Evolutionary conservation across 2,329 filamentous ascomycete species (phyloP).

Genomic region (Purpureocillium lavendulum): DNA sequence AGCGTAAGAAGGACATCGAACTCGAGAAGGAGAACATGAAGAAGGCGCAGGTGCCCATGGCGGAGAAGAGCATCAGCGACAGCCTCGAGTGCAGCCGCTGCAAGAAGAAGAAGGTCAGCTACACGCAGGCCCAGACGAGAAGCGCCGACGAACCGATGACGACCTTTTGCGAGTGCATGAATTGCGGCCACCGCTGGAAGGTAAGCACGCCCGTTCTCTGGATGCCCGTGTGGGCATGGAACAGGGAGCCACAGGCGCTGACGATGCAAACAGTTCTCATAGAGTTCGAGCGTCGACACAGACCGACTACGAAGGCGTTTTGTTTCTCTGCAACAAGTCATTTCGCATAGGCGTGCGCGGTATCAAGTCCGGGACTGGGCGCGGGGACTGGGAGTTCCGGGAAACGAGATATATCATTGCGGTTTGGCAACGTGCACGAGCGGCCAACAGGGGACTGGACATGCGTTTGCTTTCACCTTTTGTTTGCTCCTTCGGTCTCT

Average conservation of each 20-base stretch:
- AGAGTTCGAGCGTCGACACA: neutral
- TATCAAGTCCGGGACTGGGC: neutral
- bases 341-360: neutral
- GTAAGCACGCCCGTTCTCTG: too few relatives aligned
- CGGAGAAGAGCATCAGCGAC: constrained; percentile 82
- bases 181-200: constrained; percentile 66
- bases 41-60: constrained; percentile 89
- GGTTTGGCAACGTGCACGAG: neutral
- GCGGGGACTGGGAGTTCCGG: constrained; percentile 1
- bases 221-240: neutral
- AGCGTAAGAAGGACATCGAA: constrained; percentile 65
- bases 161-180: constrained; percentile 64
- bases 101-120: constrained; percentile 88
- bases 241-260: neutral
- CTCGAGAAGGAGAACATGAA: constrained; percentile 92
- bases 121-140: constrained; percentile 91
- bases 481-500: neutral
- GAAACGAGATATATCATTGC: neutral
- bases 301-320: constrained; percentile 8
- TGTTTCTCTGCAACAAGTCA: constrained; percentile 4
- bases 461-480: neutral
- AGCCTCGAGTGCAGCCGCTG: constrained; percentile 87
- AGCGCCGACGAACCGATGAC: constrained; percentile 92
- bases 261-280: constrained; percentile 13
- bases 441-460: neutral